Evolutionary conservation across 148 eudicot genomes (phyloP).

Genomic region (Tetragonia tetragonoides): DNA sequence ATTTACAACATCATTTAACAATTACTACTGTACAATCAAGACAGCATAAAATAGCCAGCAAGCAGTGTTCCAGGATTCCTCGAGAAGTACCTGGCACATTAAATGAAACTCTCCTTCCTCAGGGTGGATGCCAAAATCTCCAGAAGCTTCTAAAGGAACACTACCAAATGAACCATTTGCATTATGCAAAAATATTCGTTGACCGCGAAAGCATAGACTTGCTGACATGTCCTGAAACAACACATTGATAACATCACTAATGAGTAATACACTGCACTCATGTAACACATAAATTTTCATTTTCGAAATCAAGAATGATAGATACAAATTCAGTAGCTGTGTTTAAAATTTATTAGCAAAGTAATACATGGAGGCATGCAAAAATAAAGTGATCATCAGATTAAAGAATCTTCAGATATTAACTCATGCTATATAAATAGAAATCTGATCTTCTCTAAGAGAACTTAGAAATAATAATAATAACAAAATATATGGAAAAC

Average conservation of each 20-base stretch:
- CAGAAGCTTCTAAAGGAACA: conserved; percentile 97
- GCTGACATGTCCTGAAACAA: conserved; percentile 67
- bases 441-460: neutral
- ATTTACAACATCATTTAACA: neutral
- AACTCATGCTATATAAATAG: neutral
- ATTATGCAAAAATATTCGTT: conserved; percentile 86
- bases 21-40: neutral
- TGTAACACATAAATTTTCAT: neutral
- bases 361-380: conserved; percentile 3
- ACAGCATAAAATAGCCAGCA: conserved; percentile 9
- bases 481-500: neutral
- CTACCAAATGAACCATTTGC: conserved; percentile 94
- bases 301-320: neutral
- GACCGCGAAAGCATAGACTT: conserved; percentile 92
- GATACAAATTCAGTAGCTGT: neutral
- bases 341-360: neutral
- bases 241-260: neutral
- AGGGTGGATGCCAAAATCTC: conserved; percentile 98
- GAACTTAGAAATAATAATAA: neutral
- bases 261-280: neutral
- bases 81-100: conserved; percentile 85
- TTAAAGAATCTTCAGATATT: neutral
- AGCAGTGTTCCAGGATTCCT: conserved; percentile 14
- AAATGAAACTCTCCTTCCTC: conserved; percentile 97
- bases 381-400: neutral